Evolutionary conservation across 2,329 filamentous ascomycete species (phyloP).

Genomic region (Fusarium sp.): DNA sequence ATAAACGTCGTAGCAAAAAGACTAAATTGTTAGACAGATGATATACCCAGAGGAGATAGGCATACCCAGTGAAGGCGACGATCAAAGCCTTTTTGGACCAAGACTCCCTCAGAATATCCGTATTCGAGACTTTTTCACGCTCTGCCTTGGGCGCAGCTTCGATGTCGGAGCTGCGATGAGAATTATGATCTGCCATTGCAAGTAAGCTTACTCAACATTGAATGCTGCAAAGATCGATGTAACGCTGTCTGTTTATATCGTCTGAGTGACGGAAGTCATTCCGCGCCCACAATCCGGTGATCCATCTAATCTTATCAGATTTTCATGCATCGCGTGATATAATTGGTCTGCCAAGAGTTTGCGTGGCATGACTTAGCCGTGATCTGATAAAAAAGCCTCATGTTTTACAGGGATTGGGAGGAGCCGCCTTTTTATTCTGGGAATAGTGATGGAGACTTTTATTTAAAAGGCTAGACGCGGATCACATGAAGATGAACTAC

Average conservation of each 20-base stretch:
- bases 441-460: accelerated
- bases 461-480: not conserved
- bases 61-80: constrained; percentile 37
- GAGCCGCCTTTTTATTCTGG: not conserved
- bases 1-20: constrained; percentile 46
- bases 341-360: not conserved
- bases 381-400: constrained; percentile 3
- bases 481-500: not conserved
- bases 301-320: constrained; percentile 43
- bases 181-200: constrained; percentile 12
- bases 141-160: constrained; percentile 11
- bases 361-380: not conserved
- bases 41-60: accelerated
- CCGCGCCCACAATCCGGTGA: constrained; percentile 26
- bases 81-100: constrained; percentile 40
- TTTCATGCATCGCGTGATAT: not conserved
- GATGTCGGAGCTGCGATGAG: constrained; percentile 23
- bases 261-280: constrained; percentile 3
- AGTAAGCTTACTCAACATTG: not conserved
- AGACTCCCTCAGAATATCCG: constrained; percentile 34
- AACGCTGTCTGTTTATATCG: not conserved
- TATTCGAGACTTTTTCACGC: constrained; percentile 7
- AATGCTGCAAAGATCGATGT: not conserved
- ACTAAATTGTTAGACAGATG: not conserved
- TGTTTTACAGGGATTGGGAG: not conserved